Evolutionary conservation across 2,329 filamentous ascomycete genomes (phyloP).

Genomic region (Pseudogymnoascus sp.): DNA sequence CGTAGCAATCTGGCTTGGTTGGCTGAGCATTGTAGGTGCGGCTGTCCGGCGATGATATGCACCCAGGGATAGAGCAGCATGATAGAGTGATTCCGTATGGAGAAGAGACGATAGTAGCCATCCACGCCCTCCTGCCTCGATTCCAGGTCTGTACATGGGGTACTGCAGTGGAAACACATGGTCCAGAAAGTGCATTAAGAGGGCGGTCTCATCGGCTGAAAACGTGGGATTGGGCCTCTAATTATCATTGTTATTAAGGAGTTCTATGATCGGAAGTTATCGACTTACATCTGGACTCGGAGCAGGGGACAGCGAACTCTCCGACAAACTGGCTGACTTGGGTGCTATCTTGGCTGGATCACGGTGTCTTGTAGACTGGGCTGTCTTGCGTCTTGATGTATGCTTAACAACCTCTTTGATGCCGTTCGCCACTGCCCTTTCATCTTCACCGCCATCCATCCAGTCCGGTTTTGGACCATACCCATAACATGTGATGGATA

Average conservation of each 20-base stretch:
- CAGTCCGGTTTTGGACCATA: slow-evolving; percentile 32
- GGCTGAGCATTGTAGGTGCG: slow-evolving; percentile 23
- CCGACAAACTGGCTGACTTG: slow-evolving; percentile 11
- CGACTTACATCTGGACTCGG: slow-evolving; percentile 10
- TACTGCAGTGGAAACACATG: slow-evolving; percentile 55
- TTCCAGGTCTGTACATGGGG: slow-evolving; percentile 52
- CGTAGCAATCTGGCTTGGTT: slow-evolving; percentile 11
- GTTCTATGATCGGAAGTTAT: not conserved
- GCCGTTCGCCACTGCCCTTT: slow-evolving; percentile 42
- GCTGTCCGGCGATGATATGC: slow-evolving; percentile 37
- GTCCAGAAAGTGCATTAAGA: slow-evolving; percentile 54
- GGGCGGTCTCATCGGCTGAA: slow-evolving; percentile 16
- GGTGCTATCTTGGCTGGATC: slow-evolving; percentile 17
- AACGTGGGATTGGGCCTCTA: slow-evolving; percentile 7
- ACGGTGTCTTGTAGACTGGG: slow-evolving; percentile 18
- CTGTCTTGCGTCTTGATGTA: slow-evolving; percentile 40
- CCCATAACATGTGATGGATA: slow-evolving; percentile 52
- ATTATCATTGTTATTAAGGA: not conserved
- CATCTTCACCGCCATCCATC: slow-evolving; percentile 26
- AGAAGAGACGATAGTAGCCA: slow-evolving; percentile 53
- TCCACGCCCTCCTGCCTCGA: slow-evolving; percentile 48
- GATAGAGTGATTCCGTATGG: slow-evolving; percentile 49
- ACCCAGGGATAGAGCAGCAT: slow-evolving; percentile 48
- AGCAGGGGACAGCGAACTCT: slow-evolving; percentile 13
- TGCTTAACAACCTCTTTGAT: slow-evolving; percentile 47